Evolutionary conservation across 78 protist genomes (phyloP).

Genomic region (Chrysochromulina tobinii): DNA sequence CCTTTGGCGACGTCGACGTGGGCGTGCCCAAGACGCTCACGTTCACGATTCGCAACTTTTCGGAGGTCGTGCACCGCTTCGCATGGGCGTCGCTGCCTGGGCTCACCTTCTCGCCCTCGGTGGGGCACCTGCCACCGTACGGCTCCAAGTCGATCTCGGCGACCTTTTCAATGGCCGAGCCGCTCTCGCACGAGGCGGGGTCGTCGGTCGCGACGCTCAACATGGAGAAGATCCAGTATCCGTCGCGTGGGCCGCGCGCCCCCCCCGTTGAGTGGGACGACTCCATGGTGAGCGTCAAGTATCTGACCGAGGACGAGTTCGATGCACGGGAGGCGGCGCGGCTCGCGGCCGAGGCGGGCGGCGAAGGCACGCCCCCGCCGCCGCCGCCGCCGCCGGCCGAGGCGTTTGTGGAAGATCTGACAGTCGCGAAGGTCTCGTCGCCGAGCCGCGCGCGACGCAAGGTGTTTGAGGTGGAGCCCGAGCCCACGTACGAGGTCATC

Average conservation of each 20-base stretch:
- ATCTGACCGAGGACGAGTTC: not conserved
- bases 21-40: not conserved
- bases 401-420: not conserved
- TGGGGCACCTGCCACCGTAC: slow-evolving; percentile 50
- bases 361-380: not conserved
- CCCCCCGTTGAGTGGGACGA: slow-evolving; percentile 46
- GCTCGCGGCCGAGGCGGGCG: not conserved
- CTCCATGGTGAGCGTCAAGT: not conserved
- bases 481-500: not conserved
- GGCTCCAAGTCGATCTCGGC: slow-evolving; percentile 1
- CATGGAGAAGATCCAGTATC: not conserved
- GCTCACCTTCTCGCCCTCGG: slow-evolving; percentile 42
- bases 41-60: slow-evolving; percentile 54
- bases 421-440: not conserved
- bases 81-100: slow-evolving; percentile 16
- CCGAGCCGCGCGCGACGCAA: not conserved
- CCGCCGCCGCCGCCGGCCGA: not conserved
- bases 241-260: not conserved
- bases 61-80: slow-evolving; percentile 24
- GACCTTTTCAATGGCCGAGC: not conserved
- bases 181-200: not conserved
- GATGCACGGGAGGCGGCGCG: not conserved
- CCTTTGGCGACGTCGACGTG: slow-evolving; percentile 47
- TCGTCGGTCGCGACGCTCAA: not conserved
- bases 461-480: slow-evolving; percentile 8